Evolutionary conservation across 2,329 filamentous ascomycete genomes (phyloP), one percentile per base, ranked within the genome.

Genomic region (Periconia sp.): DNA sequence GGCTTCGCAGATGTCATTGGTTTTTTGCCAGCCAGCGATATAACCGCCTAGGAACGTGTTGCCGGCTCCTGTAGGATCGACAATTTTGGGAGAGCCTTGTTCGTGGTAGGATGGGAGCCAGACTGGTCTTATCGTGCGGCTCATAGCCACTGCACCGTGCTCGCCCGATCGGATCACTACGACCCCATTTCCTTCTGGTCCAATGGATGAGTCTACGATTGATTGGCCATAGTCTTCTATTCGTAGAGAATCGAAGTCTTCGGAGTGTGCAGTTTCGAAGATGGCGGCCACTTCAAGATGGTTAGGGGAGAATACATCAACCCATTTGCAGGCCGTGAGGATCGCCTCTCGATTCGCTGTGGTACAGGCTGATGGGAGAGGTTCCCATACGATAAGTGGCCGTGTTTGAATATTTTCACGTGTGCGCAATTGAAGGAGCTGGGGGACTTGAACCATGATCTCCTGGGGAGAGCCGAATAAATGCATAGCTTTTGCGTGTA

Each of bases 241-340:
- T 14, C 50, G 41, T 15, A 45, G 47, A 8, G 45, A 6, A 17
- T 53, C 40, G 13, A 60, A 49, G 1, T 19, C 19, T 2, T 35
- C 19, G 15, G 14, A 18, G 6, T 41, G n/a, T 6, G 27, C 20
- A 15, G 54, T 43, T 14, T 23, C 43, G 19, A 64, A 62, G 8
- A 67, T n/a, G 1, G 50, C 52, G 2, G 45, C 23, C 3, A 63
- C 31, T 50, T 67, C 62, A 20, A 65, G 33, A 46, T 65, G 62
- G 50, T 67, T 67, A 3, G 62, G 62, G 31, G 61, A 67, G 52
- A 65, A 64, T 7, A 67, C 53, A 41, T 64, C 56, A 20, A 64
- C 62, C 3, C 60, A 35, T 19, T 54, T 54, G 43, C 56, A 60
- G 5, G 64, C 61, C 31, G 55, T 20, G 1, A 55, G 19, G 33